A percentile compares a stretch with the other conserved stretches of the same genome.
These are phyloP conservation scores for Salix udensis DNA, from an alignment of 345 rosid genomes.

Conservation along the genomic window DNA sequence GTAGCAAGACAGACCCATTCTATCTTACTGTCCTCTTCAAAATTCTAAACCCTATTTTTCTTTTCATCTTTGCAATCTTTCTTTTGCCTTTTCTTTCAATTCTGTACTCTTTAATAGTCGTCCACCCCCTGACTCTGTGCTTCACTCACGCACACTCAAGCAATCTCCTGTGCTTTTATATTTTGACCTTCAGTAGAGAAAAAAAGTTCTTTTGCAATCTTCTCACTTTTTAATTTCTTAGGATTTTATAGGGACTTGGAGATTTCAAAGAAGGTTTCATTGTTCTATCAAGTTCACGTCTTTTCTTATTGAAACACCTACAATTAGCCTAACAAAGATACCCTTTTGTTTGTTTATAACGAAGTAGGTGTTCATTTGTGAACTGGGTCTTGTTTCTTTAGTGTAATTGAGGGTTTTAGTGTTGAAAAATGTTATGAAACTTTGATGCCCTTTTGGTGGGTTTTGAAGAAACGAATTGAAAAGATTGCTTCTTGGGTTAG, in stretches of 20 bases:
- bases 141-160: neutral
- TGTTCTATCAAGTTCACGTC: neutral
- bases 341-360: neutral
- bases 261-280: neutral
- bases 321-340: neutral
- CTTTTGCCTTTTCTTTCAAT: neutral
- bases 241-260: neutral
- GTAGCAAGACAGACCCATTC: neutral
- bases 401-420: slow-evolving; percentile 10
- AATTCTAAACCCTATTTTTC: slow-evolving; percentile 3
- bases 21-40: neutral
- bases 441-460: slow-evolving; percentile 11
- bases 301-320: neutral
- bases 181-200: slow-evolving; percentile 9
- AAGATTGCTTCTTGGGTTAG: slow-evolving; percentile 13
- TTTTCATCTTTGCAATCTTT: neutral
- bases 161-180: slow-evolving; percentile 1
- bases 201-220: neutral
- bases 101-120: neutral
- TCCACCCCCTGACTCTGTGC: neutral
- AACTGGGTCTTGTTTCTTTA: slow-evolving; percentile 2
- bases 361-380: neutral
- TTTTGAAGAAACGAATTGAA: slow-evolving; percentile 12
- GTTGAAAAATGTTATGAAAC: slow-evolving; percentile 13
- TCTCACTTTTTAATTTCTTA: neutral